Evolutionary conservation across 495 filamentous ascomycete species (phyloP).

Genomic region (Podospora fimiseda): DNA sequence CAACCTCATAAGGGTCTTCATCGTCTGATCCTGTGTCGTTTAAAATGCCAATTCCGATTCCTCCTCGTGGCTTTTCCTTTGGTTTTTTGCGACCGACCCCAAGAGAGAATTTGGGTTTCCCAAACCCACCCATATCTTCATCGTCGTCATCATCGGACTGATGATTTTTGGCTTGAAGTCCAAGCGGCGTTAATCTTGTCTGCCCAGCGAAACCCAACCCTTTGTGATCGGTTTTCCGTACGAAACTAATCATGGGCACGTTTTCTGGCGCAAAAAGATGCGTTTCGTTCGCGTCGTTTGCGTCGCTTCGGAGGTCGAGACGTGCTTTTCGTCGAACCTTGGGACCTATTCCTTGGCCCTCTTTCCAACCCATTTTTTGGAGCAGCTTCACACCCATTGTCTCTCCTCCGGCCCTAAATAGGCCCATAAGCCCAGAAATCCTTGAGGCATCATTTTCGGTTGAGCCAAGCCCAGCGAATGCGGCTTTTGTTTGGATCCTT

Average conservation of each 20-base stretch:
- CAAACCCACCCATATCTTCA: slow-evolving; percentile 38
- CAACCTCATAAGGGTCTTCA: slow-evolving; percentile 89
- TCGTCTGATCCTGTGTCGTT: slow-evolving; percentile 98
- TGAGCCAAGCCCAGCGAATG: slow-evolving; percentile 72
- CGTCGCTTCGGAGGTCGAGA: slow-evolving; percentile 50
- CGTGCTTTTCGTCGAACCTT: slow-evolving; percentile 73
- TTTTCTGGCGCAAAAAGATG: slow-evolving; percentile 90
- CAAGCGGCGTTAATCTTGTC: slow-evolving; percentile 39
- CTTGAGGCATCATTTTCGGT: slow-evolving; percentile 53
- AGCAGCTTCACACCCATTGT: slow-evolving; percentile 86
- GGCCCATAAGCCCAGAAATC: slow-evolving; percentile 56
- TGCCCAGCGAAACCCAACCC: slow-evolving; percentile 78
- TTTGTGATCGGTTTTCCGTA: slow-evolving; percentile 69
- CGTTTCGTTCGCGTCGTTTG: slow-evolving; percentile 40
- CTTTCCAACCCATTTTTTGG: slow-evolving; percentile 93
- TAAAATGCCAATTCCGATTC: slow-evolving; percentile 81
- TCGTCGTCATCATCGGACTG: slow-evolving; percentile 41
- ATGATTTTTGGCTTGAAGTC: slow-evolving; percentile 12
- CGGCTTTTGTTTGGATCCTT: slow-evolving; percentile 61
- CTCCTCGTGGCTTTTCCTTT: slow-evolving; percentile 51
- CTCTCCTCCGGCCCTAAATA: slow-evolving; percentile 69
- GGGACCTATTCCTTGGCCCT: slow-evolving; percentile 87
- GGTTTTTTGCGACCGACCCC: slow-evolving; percentile 31
- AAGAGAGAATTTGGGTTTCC: slow-evolving; percentile 22
- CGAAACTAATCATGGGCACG: slow-evolving; percentile 65